Conservation (phyloP, 768 basidiomycete species). For the Tulasnella sp. region DNA sequence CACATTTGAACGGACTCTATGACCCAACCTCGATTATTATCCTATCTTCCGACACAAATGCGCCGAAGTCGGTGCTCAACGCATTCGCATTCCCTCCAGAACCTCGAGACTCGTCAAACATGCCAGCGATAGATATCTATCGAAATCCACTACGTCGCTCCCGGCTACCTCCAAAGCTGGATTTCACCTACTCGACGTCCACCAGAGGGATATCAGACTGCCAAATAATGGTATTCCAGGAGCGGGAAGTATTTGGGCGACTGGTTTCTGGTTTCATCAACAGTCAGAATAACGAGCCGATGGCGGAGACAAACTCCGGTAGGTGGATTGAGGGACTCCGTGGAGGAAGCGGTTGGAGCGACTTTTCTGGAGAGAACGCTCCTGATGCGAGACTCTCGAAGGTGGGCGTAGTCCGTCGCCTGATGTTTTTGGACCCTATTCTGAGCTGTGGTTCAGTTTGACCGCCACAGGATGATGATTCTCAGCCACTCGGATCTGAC, state of each 20-base stretch:
- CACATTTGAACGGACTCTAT: slow-evolving; percentile 62
- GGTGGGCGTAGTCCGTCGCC: slow-evolving; percentile 36
- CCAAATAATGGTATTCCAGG: slow-evolving; percentile 45
- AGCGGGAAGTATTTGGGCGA: slow-evolving; percentile 26
- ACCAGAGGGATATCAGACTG: not conserved
- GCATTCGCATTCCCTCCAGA: slow-evolving; percentile 68
- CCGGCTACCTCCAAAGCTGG: slow-evolving; percentile 14
- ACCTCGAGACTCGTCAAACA: slow-evolving; percentile 25
- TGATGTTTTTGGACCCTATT: not conserved
- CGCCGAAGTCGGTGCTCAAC: slow-evolving; percentile 50
- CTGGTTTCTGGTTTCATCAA: slow-evolving; percentile 48
- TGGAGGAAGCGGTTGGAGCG: slow-evolving; percentile 10
- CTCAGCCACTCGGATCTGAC: slow-evolving; percentile 60
- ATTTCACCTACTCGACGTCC: not conserved
- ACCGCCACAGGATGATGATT: slow-evolving; percentile 60
- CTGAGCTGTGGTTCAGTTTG: slow-evolving; percentile 41
- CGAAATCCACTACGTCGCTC: slow-evolving; percentile 31
- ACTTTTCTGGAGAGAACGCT: slow-evolving; percentile 34
- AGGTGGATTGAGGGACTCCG: slow-evolving; percentile 16
- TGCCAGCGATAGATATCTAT: slow-evolving; percentile 33
- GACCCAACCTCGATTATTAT: slow-evolving; percentile 64
- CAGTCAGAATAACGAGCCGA: slow-evolving; percentile 37
- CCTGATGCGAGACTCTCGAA: slow-evolving; percentile 48
- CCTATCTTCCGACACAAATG: slow-evolving; percentile 49
- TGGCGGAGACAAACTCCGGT: slow-evolving; percentile 38